Conservation (phyloP, 2,329 filamentous ascomycete species). For the Sporothrix euskadiensis region DNA sequence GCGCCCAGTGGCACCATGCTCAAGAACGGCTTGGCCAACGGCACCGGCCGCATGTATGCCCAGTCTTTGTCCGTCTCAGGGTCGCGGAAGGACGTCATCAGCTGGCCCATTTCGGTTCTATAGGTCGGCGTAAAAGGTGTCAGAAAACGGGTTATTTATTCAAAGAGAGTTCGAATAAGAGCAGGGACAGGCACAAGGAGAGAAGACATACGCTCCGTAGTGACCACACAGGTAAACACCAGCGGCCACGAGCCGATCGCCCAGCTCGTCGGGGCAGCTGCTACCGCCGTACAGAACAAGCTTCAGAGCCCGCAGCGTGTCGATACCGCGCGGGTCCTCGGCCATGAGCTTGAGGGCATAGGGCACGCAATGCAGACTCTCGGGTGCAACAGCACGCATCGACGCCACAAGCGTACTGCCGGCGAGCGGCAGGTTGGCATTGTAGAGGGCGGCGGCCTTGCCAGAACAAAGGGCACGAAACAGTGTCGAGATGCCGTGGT, state of each 20-base stretch:
- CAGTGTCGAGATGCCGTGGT: conserved; percentile 57
- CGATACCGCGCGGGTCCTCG: conserved; percentile 57
- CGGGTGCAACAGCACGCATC: conserved; percentile 45
- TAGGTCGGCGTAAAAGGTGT: background rate
- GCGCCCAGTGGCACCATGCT: conserved; percentile 35
- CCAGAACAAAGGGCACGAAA: conserved; percentile 54
- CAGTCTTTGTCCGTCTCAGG: conserved; percentile 56
- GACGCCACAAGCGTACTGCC: conserved; percentile 45
- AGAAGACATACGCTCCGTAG: conserved; percentile 52
- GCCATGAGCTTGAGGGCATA: conserved; percentile 64
- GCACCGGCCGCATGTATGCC: conserved; percentile 55
- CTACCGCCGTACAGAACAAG: conserved; percentile 60
- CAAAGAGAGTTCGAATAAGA: background rate
- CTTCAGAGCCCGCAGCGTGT: conserved; percentile 48
- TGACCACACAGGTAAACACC: conserved; percentile 58
- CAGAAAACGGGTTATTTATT: background rate
- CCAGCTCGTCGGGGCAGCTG: conserved; percentile 60
- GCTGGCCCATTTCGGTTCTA: conserved; percentile 59
- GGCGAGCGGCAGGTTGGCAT: conserved; percentile 54
- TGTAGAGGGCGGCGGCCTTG: conserved; percentile 56
- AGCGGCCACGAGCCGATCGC: conserved; percentile 52
- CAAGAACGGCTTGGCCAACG: conserved; percentile 43
- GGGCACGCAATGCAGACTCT: conserved; percentile 62
- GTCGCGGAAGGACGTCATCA: conserved; percentile 60
- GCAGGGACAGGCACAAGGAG: conserved; percentile 34